Evolutionary conservation across 1,284 basidiomycete species (phyloP), one percentile per base, ranked within the genome.

Genomic region (Boletus smithii): DNA sequence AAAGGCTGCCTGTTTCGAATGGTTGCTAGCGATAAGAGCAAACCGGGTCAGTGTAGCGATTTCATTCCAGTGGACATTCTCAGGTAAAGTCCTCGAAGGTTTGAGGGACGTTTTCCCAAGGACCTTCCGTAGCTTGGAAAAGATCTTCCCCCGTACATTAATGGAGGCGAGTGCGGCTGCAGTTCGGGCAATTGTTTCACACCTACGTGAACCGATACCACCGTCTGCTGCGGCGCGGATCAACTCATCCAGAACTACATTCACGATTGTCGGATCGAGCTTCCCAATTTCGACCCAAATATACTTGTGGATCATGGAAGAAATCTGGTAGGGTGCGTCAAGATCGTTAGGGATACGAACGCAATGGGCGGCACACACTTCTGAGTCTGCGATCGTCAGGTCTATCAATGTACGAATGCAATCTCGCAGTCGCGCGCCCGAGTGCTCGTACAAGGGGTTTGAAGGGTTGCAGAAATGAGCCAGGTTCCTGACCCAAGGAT

Each of bases 401-500:
- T 90, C 85, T 42, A 91, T 79, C 41, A 95, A 68, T 8, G 81
- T 74, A 24, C 89, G 80, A 42, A 94, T 75, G 53, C 86, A 85
- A 60, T 93, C 90, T 10, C 88, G 78, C 17, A 94, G 68, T 54
- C 81, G 76, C 5, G 83, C 79, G 5, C 81, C 83, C 2, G 86
- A 85, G 32, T 79, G 74, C 49, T 91, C 88, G 53, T 78, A 88
- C 18, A 81, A 65, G 22, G 71, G 65, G 53, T 76, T 77, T 1
- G 81, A 79, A 1, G 90, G 85, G 56, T 85, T 84, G 31, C 81
- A 79, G 57, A 89, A 93, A 17, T 72, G 63, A 2, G 80, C 73
- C 3, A 95, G 71, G 59, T 94, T 93, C 63, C 77, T 82, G 38
- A 95, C 76, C 92, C 92, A 95, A 3, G 92, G 90, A 36, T 77